Base-by-base conservation (phyloP, 345 rosid genomes). In the Eucalyptus victrix region DNA sequence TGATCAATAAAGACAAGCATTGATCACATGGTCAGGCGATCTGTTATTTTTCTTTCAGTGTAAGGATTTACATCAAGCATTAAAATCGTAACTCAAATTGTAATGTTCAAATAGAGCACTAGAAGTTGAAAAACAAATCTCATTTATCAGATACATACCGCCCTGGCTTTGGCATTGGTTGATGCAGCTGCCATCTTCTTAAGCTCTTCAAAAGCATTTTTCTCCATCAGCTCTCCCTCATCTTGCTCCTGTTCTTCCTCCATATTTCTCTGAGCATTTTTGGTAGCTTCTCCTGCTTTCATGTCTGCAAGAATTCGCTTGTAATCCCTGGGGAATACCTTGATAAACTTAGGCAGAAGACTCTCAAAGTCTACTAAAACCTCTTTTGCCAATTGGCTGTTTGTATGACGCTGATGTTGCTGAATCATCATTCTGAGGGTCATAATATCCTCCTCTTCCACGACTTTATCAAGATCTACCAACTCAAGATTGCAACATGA, bases 311-410 rank as follows among this genome's bases (percentile, higher is more conserved):
- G 97, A 87, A 98, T 90, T 80, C 97, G 98, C 89, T 98, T 98
- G 96, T 96, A 98, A 92, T 98, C 99, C 92, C 99, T 93, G 9
- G 99, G 99, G 95, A 96, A 95, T 89, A 98, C 99, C 92, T 98
- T 98, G 62, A 98, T 88, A 90, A 98, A 98, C 89, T 93, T 96
- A 6, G 96, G 97, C 65, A 97, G 92, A 91, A 97, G 93, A 90
- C 90, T 92, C 87, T 96, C 96, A 88, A 95, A 97, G 92, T 97
- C 93, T 51, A 95, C 97, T 88, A 98, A 97, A 60, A 95, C 96
- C 90, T 97, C 98, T 93, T 93, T 94, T 17, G 99, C 99, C 80
- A 97, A 93, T 88, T 94, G 94, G 93, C 99, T 98, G 94, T 93
- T 93, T 50, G 99, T 96, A 93, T 96, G 95, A 80, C 99, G 96